Base-by-base conservation (phyloP, 345 rosid genomes). In the Carallia pectinifolia region DNA sequence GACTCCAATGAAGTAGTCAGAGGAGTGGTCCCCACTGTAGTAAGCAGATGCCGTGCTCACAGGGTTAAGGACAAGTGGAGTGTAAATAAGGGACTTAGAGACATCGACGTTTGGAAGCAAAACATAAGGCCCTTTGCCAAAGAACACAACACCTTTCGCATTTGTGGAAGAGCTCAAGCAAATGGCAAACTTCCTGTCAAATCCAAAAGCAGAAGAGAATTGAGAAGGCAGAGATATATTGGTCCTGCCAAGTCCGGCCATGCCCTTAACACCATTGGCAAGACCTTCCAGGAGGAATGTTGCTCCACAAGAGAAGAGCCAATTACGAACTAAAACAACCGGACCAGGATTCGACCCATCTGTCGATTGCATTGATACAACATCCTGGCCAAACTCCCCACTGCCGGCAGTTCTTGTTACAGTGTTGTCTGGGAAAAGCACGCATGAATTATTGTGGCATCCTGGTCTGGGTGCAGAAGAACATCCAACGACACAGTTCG, bases 241-340 rank as follows among this genome's bases (percentile, higher is more conserved):
- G 6, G 52, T 67, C 48, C 71, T 55, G 23, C 71, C 71, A 38
- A 67, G 62, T 56, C 58, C 58, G 1, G 58, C 58, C 58, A 54
- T 54, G 23, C 13, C 58, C 29, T 54, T 54, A 27, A 54, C 71
- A 16, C 61, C 61, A 7, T 39, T 29, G 9, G 71, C 53, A 56
- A 67, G 71, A 4, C 36, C 53, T 27, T 10, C 4, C 18, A 56
- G 17, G 12, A 53, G 27, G 7, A 6, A 50, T n/a, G 58, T 52
- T 6, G 6, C 18, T 7, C 59, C 59, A 34, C 59, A 66, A 17
- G 29, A 31, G 29, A 53, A 66, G 5, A 66, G 53, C 18, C 31
- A 66, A 13, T 31, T 53, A 53, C 12, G 69, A 19, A 61, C n/a
- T 10, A 29, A 3, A 13, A 61, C 29, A 61, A 61, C 47, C 39